Percentiles rank a stretch among this genome's conserved stretches.
phyloP scores from a whole-genome alignment of 495 filamentous ascomycete species.

The Hypoxylon fragiforme region DNA sequence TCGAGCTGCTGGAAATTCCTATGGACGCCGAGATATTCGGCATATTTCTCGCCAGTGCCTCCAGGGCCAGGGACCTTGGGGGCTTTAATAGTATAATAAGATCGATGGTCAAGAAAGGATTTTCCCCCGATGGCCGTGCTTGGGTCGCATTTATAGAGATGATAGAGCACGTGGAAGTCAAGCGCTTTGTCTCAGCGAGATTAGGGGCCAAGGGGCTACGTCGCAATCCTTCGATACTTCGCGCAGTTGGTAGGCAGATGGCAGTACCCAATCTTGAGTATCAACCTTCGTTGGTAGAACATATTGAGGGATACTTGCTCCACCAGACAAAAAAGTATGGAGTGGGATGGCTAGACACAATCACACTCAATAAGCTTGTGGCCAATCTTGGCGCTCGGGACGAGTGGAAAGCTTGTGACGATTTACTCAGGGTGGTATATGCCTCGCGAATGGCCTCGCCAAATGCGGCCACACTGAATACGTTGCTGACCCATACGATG shows the following conservation, averaged over 20 bases:
- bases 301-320: constrained; percentile 31
- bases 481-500: constrained; percentile 40
- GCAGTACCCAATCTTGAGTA: constrained; percentile 40
- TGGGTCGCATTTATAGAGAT: constrained; percentile 48
- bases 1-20: constrained; percentile 20
- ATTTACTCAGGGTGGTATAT: constrained; percentile 35
- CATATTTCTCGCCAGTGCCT: constrained; percentile 36
- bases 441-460: constrained; percentile 7
- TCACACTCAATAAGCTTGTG: constrained; percentile 40
- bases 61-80: constrained; percentile 36
- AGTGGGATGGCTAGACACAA: constrained; percentile 38
- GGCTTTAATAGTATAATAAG: constrained; percentile 38
- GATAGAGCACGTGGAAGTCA: constrained; percentile 43
- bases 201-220: constrained; percentile 39
- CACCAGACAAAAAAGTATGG: constrained; percentile 43
- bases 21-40: constrained; percentile 43
- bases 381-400: constrained; percentile 35
- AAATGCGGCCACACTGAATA: constrained; percentile 39
- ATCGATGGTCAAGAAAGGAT: constrained; percentile 38
- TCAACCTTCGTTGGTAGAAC: constrained; percentile 18
- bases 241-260: constrained; percentile 39
- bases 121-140: constrained; percentile 36
- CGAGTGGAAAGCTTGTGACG: constrained; percentile 25
- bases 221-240: constrained; percentile 19
- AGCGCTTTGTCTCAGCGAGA: constrained; percentile 37